phyloP scores from a whole-genome alignment of 208 protist genomes.

The Leishmania lainsoni region DNA sequence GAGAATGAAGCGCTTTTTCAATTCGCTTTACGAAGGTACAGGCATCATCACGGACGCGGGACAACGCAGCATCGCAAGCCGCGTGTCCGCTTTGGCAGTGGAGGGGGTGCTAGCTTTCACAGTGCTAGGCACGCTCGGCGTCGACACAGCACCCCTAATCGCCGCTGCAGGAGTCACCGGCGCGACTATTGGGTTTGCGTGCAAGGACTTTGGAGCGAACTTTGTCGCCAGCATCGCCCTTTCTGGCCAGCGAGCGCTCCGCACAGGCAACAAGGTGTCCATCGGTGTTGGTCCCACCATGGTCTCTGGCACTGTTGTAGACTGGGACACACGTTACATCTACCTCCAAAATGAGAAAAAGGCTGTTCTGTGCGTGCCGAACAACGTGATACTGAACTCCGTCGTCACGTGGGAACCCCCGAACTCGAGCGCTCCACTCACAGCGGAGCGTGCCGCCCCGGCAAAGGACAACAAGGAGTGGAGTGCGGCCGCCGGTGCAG shows the following conservation, averaged over 20 bases:
- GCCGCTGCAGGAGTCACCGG: constrained; percentile 77
- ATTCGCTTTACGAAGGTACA: constrained; percentile 65
- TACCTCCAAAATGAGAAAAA: constrained; percentile 63
- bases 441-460: background rate
- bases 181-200: constrained; percentile 86
- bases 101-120: constrained; percentile 65
- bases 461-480: constrained; percentile 35
- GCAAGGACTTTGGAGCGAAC: constrained; percentile 83
- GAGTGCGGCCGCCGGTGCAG: constrained; percentile 27
- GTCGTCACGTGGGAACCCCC: constrained; percentile 59
- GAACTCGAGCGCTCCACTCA: background rate
- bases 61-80: constrained; percentile 75
- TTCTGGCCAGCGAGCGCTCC: constrained; percentile 56
- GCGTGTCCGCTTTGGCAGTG: constrained; percentile 55
- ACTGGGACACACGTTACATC: constrained; percentile 86
- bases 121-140: constrained; percentile 66
- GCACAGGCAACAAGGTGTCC: constrained; percentile 62
- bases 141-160: constrained; percentile 78
- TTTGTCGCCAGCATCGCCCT: constrained; percentile 83
- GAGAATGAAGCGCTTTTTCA: constrained; percentile 82
- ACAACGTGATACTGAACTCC: constrained; percentile 79
- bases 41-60: constrained; percentile 71
- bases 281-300: constrained; percentile 51
- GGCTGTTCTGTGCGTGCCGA: constrained; percentile 64
- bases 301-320: constrained; percentile 53